Evolutionary conservation across 768 basidiomycete genomes (phyloP).

Genomic region (Brasilioporus rufonigricans): DNA sequence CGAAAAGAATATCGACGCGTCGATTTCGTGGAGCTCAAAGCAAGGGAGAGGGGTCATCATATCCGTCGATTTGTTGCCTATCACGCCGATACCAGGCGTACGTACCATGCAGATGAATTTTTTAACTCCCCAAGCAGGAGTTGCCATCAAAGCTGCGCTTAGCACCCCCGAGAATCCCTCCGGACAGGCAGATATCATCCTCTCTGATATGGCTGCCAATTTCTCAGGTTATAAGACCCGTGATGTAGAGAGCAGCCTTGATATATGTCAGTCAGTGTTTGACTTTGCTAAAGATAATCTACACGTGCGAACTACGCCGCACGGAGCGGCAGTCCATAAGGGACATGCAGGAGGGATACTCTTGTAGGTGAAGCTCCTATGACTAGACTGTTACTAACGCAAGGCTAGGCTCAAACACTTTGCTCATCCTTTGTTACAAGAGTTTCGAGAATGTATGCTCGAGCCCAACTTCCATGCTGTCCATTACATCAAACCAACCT

Average conservation of each 20-base stretch:
- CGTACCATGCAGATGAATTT: constrained; percentile 78
- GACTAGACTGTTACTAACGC: neutral
- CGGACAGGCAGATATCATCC: constrained; percentile 69
- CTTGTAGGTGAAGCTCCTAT: constrained; percentile 41
- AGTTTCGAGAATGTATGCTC: constrained; percentile 62
- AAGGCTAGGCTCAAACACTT: constrained; percentile 78
- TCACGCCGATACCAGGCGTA: constrained; percentile 72
- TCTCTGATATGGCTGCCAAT: constrained; percentile 92
- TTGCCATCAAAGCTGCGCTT: constrained; percentile 42
- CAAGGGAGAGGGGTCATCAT: constrained; percentile 46
- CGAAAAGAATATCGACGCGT: neutral
- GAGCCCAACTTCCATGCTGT: constrained; percentile 66
- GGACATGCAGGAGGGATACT: constrained; percentile 41
- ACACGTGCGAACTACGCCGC: constrained; percentile 43
- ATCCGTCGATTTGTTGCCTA: constrained; percentile 78
- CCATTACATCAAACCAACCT: constrained; percentile 72
- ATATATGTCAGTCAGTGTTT: constrained; percentile 73
- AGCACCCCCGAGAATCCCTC: constrained; percentile 28
- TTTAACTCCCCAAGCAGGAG: constrained; percentile 51
- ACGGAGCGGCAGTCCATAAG: constrained; percentile 39
- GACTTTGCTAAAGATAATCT: constrained; percentile 60
- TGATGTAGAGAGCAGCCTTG: constrained; percentile 68
- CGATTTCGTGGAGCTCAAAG: constrained; percentile 26
- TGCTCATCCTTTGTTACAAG: constrained; percentile 62
- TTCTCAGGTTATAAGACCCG: constrained; percentile 63